phyloP scores from a whole-genome alignment of 2,329 filamentous ascomycete species.

The Trichoderma sp. region DNA sequence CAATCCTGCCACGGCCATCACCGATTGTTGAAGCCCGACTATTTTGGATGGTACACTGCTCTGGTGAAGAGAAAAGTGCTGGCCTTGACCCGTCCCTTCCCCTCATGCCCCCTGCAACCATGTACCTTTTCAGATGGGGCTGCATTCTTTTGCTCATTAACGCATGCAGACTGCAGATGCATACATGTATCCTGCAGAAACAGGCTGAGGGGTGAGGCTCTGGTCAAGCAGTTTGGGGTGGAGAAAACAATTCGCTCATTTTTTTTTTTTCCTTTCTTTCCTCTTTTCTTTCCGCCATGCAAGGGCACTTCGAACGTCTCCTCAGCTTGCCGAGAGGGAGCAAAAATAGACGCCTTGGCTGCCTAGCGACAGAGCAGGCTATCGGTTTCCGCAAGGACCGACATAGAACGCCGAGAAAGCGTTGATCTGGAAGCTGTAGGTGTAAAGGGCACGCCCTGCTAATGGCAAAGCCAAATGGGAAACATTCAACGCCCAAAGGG shows the following conservation, averaged over 20 bases:
- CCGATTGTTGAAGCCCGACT: not conserved
- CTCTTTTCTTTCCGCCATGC: no score
- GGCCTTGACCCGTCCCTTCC: not conserved
- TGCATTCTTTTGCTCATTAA: not conserved
- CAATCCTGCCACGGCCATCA: not conserved
- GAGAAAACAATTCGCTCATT: not conserved
- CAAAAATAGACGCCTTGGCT: not conserved
- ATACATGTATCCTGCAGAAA: not conserved
- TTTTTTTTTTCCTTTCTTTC: not conserved
- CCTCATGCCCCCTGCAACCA: not conserved
- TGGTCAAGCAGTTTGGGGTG: not conserved
- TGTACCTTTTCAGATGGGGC: not conserved
- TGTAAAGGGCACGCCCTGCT: not conserved
- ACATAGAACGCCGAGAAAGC: not conserved
- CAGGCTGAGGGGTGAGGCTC: not conserved
- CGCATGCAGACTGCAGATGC: not conserved
- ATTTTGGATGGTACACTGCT: not conserved
- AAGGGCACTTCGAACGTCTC: not conserved
- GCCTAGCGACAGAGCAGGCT: not conserved
- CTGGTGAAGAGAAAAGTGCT: not conserved
- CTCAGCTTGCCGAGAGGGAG: not conserved
- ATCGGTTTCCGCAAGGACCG: not conserved
- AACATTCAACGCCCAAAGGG: not conserved
- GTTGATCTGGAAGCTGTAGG: not conserved
- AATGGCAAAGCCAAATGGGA: not conserved